Percentiles rank a stretch among this genome's conserved stretches.
Evolutionary conservation across 1,139 yeast species (phyloP).

Genomic region (Geotrichum cucujoidarum): DNA sequence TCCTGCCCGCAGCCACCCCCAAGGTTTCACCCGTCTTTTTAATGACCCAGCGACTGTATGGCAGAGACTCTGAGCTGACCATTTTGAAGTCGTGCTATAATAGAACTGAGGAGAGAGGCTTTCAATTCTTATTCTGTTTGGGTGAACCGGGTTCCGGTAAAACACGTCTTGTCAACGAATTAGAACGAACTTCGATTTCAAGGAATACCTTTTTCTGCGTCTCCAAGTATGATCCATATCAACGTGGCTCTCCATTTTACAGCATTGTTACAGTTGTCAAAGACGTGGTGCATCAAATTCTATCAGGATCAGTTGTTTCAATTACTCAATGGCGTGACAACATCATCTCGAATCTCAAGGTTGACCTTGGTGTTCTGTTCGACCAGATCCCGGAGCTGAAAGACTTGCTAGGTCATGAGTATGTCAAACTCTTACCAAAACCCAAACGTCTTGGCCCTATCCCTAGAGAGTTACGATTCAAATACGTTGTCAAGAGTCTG

Average conservation of each 20-base stretch:
- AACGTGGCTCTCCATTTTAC: constrained; percentile 37
- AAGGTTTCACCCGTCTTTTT: constrained; percentile 30
- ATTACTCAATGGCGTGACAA: constrained; percentile 45
- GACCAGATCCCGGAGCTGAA: constrained; percentile 46
- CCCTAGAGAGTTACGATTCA: constrained; percentile 43
- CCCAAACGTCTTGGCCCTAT: constrained; percentile 30
- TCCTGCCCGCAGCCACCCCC: constrained; percentile 25
- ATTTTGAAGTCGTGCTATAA: constrained; percentile 34
- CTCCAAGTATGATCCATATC: constrained; percentile 43
- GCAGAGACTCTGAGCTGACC: constrained; percentile 38
- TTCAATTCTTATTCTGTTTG: constrained; percentile 39
- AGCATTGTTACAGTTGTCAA: constrained; percentile 41
- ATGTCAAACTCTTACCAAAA: constrained; percentile 30
- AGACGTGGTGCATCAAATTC: constrained; percentile 43
- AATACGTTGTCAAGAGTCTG: constrained; percentile 44
- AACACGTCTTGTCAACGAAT: constrained; percentile 43
- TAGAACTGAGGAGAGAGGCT: constrained; percentile 27
- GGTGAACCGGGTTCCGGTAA: constrained; percentile 52
- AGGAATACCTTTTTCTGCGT: constrained; percentile 41
- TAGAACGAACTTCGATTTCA: constrained; percentile 40
- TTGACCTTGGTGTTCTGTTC: constrained; percentile 45
- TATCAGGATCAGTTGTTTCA: constrained; percentile 40
- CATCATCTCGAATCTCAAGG: constrained; percentile 41
- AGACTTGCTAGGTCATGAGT: constrained; percentile 44
- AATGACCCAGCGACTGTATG: constrained; percentile 39